Conservation (phyloP, 192 early-diverging fungal genomes). For the Linnemannia exigua region DNA sequence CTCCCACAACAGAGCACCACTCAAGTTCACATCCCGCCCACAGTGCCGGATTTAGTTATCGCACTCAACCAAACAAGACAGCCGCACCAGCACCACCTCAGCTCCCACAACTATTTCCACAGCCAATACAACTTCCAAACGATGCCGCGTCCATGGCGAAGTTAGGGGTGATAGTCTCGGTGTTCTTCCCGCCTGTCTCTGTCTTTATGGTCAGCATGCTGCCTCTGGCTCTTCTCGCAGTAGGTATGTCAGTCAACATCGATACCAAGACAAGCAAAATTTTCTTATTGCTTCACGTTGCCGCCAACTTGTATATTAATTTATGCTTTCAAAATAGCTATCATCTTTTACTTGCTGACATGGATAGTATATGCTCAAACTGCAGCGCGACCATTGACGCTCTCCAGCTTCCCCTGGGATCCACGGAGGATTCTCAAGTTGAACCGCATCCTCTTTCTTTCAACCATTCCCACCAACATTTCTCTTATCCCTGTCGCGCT, state of each 20-base stretch:
- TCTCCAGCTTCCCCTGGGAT: slow-evolving; percentile 13
- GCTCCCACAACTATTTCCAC: background rate
- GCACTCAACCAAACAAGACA: background rate
- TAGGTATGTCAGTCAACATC: background rate
- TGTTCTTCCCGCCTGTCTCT: background rate
- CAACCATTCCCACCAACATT: slow-evolving; percentile 27
- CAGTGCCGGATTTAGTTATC: background rate
- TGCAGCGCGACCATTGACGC: background rate
- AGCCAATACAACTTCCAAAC: slow-evolving; percentile 1
- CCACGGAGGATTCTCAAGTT: slow-evolving; percentile 29
- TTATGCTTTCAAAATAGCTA: background rate
- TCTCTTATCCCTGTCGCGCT: slow-evolving; percentile 24
- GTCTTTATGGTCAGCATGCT: background rate
- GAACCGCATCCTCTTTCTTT: slow-evolving; percentile 17
- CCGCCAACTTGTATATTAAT: background rate
- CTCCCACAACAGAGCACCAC: background rate
- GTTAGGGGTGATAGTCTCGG: background rate
- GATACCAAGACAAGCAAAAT: background rate
- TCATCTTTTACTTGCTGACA: slow-evolving; percentile 16
- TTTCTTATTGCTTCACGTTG: background rate
- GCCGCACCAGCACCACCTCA: background rate
- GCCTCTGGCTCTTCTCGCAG: background rate
- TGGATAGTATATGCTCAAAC: slow-evolving; percentile 15
- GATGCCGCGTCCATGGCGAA: slow-evolving; percentile 10
- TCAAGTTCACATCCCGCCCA: background rate